Percentiles rank a stretch among this genome's conserved stretches.
Evolutionary conservation across 306 rosid species (phyloP).

Genomic region (Cicer judaicum): DNA sequence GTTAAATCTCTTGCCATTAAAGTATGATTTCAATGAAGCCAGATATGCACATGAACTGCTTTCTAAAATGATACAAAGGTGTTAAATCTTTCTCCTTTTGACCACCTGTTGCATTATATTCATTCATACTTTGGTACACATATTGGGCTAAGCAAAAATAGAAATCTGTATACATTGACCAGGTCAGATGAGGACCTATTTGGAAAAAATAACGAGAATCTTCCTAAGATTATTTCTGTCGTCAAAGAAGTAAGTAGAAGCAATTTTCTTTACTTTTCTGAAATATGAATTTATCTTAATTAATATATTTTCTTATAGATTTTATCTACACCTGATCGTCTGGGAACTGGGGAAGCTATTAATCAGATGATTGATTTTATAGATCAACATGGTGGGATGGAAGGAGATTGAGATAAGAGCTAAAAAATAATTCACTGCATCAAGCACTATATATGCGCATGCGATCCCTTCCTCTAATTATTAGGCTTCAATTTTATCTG

Average conservation of each 20-base stretch:
- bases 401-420: background rate
- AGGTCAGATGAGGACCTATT: slow-evolving; percentile 42
- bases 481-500: slow-evolving; percentile 2
- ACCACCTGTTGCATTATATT: background rate
- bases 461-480: background rate
- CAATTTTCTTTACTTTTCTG: background rate
- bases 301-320: slow-evolving; percentile 32
- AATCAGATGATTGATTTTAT: background rate
- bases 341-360: slow-evolving; percentile 41
- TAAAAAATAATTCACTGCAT: background rate
- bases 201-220: slow-evolving; percentile 39
- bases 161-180: background rate
- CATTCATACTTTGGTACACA: background rate
- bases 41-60: slow-evolving; percentile 34
- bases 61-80: slow-evolving; percentile 40
- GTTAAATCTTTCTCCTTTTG: background rate
- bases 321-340: slow-evolving; percentile 1
- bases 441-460: background rate
- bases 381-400: background rate
- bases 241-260: slow-evolving; percentile 23
- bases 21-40: slow-evolving; percentile 24
- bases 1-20: slow-evolving; percentile 40
- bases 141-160: slow-evolving; percentile 10
- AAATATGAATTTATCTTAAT: slow-evolving; percentile 3
- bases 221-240: slow-evolving; percentile 1